Evolutionary conservation across 177 flowering plant genomes (phyloP).

Genomic region (Vitis hybrid): DNA sequence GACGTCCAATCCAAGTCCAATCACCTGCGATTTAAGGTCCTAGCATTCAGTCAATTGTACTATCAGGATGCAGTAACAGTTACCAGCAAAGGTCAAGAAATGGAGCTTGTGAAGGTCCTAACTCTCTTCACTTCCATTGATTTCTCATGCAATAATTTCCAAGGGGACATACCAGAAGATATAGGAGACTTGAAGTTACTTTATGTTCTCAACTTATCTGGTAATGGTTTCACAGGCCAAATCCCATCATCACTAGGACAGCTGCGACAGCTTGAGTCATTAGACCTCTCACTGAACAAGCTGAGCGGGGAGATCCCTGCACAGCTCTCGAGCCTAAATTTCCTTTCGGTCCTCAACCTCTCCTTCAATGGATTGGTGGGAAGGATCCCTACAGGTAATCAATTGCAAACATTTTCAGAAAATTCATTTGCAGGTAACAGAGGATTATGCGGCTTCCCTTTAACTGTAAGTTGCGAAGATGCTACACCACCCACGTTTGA

Average conservation of each 20-base stretch:
- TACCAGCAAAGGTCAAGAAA: slow-evolving; percentile 27
- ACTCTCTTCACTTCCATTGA: slow-evolving; percentile 34
- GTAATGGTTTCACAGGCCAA: slow-evolving; percentile 5
- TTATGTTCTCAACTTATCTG: slow-evolving; percentile 29
- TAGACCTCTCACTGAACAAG: slow-evolving; percentile 20
- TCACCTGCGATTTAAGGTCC: slow-evolving; percentile 17
- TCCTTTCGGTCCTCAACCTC: slow-evolving; percentile 35
- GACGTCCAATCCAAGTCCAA: background rate
- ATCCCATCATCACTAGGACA: slow-evolving; percentile 16
- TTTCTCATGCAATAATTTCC: slow-evolving; percentile 30
- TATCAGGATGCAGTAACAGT: slow-evolving; percentile 33
- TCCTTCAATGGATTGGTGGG: slow-evolving; percentile 38
- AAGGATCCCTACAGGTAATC: slow-evolving; percentile 15
- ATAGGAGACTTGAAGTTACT: slow-evolving; percentile 24
- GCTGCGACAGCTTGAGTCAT: slow-evolving; percentile 15
- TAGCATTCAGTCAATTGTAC: slow-evolving; percentile 8
- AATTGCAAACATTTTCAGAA: slow-evolving; percentile 17
- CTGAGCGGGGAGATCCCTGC: slow-evolving; percentile 14
- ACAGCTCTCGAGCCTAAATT: slow-evolving; percentile 21
- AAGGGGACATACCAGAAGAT: slow-evolving; percentile 34
- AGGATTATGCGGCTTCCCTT: slow-evolving; percentile 20
- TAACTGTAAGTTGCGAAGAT: background rate
- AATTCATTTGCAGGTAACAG: slow-evolving; percentile 16
- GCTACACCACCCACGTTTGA: background rate
- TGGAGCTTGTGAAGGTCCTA: slow-evolving; percentile 28